phyloP scores from a whole-genome alignment of 2,329 filamentous ascomycete species.

The Xylariaceae sp. region DNA sequence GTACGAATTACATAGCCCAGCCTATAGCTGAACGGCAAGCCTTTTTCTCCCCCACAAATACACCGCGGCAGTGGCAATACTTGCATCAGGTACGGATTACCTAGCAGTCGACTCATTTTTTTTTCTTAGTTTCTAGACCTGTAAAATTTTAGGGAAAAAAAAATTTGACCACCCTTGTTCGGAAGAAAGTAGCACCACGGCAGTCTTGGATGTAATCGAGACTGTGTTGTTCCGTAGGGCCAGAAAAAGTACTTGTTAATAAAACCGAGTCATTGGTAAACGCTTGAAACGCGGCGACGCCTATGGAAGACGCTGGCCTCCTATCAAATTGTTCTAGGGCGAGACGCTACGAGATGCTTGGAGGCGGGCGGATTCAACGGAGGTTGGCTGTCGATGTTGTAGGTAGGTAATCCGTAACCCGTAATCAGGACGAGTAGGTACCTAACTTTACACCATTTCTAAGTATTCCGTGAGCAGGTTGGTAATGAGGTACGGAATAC shows the following conservation, averaged over 20 bases:
- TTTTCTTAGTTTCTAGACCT: background rate
- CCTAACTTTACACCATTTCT: background rate
- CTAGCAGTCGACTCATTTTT: background rate
- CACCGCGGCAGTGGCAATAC: background rate
- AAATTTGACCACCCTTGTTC: constrained; percentile 4
- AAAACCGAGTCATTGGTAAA: constrained; percentile 16
- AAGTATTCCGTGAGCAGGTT: no score
- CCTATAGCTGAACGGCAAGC: background rate
- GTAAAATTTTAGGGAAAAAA: background rate
- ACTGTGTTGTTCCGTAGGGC: background rate
- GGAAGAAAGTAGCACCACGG: constrained; percentile 2
- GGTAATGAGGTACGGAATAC: background rate
- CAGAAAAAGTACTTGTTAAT: constrained; percentile 1
- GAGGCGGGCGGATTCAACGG: background rate
- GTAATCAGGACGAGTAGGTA: background rate
- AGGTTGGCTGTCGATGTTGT: constrained; percentile 18
- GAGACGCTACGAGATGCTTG: no score
- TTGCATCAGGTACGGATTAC: background rate
- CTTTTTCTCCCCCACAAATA: constrained; percentile 13
- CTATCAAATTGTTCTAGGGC: constrained; percentile 18
- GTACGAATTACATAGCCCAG: background rate
- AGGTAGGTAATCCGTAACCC: background rate
- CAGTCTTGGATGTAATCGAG: constrained; percentile 9
- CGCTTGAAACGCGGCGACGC: constrained; percentile 27
- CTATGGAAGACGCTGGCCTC: constrained; percentile 12